Evolutionary conservation across 139 green algal species (phyloP), one percentile per base, ranked within the genome.

Genomic region (Mesotaenium endlicherianum): DNA sequence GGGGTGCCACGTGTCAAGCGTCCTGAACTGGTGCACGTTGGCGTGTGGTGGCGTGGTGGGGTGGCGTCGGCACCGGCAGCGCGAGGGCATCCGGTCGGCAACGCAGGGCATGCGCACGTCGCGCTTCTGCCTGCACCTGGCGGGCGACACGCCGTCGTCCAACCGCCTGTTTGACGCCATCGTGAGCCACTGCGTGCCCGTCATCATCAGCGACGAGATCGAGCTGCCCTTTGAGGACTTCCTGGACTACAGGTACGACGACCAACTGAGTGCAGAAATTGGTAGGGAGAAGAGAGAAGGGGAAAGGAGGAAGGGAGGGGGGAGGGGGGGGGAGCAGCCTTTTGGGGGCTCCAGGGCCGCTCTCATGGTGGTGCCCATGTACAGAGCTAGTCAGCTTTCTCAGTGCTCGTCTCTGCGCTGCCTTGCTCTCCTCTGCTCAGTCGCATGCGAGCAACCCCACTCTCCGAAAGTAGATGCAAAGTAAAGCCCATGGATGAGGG

Each of bases 131-230:
- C 59, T 84, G 34, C 70, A 84, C 20, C 64, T 49, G 1, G 77
- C 77, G 3, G 77, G 77, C 1, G 77, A 78, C 49, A 84, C 77
- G 14, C 77, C 77, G 42, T 84, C 77, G 17, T 84, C 77, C 38
- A 80, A 80, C 0, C 55, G 77, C 1, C 59, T 84, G n/a, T 84
- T 84, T 59, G 77, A 84, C 69, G 77, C 77, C 34, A 84, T 78
- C 45, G 5, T 68, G n/a, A 84, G 77, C 49, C 77, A 84, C 36
- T 84, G 77, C 58, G 0, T 84, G 20, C 77, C 77, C 14, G 77
- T 84, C 5, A 79, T 84, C 14, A 78, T 84, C 26, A 77, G 58
- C 38, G 67, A 84, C 77, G 67, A 77, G 30, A 84, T 84, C 16
- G 77, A 84, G 57, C 57, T 84, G 57, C 77, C 77, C 4, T 84